phyloP scores from a whole-genome alignment of 2,329 filamentous ascomycete species.

The Purpureocillium takamizusanense region DNA sequence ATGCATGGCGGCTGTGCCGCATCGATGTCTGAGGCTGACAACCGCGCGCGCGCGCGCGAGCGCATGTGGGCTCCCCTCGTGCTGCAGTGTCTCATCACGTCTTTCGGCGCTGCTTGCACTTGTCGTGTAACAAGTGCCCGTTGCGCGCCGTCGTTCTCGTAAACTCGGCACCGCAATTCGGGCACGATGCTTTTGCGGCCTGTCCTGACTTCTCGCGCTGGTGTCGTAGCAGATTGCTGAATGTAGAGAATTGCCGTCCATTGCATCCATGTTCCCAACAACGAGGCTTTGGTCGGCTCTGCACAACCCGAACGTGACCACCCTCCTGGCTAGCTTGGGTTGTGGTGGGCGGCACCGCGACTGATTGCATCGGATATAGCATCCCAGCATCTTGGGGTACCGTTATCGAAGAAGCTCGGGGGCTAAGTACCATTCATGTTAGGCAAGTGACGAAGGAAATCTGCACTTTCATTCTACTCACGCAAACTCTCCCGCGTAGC shows the following conservation, averaged over 20 bases:
- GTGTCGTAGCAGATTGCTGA: conserved; percentile 87
- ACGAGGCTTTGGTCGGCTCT: conserved; percentile 80
- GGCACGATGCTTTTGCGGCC: conserved; percentile 79
- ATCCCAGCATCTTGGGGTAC: conserved; percentile 27
- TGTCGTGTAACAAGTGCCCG: conserved; percentile 77
- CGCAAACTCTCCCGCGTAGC: conserved; percentile 29
- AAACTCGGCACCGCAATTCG: conserved; percentile 87
- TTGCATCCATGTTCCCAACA: conserved; percentile 98
- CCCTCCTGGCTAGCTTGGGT: conserved; percentile 25
- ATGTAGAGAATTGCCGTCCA: conserved; percentile 89
- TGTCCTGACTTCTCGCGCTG: conserved; percentile 92
- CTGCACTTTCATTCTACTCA: conserved; percentile 14
- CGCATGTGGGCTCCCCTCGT: too few species aligned
- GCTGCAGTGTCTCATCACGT: conserved; percentile 6
- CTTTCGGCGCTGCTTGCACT: conserved; percentile 64
- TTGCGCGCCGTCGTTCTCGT: conserved; percentile 83
- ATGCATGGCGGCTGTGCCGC: background rate
- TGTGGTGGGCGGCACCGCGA: conserved; percentile 22
- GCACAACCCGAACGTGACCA: conserved; percentile 57
- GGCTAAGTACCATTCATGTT: conserved; percentile 17
- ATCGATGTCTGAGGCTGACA: background rate
- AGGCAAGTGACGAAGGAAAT: conserved; percentile 3
- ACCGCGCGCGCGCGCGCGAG: background rate
- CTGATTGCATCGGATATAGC: conserved; percentile 33
- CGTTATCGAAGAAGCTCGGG: conserved; percentile 28